phyloP scores from a whole-genome alignment of 2,329 filamentous ascomycete species.

The Pezicula carpinea region DNA sequence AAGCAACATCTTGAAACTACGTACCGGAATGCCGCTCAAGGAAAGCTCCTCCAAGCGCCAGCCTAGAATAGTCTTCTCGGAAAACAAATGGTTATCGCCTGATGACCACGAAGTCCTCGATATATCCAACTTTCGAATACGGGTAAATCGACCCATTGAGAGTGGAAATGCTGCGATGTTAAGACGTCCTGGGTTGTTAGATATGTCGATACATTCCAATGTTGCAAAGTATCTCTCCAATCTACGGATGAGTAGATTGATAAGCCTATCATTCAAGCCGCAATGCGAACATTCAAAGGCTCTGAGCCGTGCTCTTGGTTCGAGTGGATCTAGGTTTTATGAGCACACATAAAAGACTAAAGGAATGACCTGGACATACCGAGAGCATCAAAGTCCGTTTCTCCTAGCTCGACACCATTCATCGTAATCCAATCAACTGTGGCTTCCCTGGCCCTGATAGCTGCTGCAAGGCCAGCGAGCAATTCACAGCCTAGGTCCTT shows the following conservation, averaged over 20 bases:
- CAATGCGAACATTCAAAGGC: slow-evolving; percentile 65
- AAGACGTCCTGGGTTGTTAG: slow-evolving; percentile 60
- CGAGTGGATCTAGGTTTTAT: slow-evolving; percentile 51
- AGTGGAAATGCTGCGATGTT: slow-evolving; percentile 60
- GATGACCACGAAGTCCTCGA: slow-evolving; percentile 61
- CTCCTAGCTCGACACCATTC: slow-evolving; percentile 65
- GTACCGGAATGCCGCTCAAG: slow-evolving; percentile 55
- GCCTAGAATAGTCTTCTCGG: slow-evolving; percentile 58
- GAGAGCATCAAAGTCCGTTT: slow-evolving; percentile 60
- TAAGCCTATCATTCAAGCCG: slow-evolving; percentile 50
- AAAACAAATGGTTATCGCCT: slow-evolving; percentile 57
- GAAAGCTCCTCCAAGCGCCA: slow-evolving; percentile 65
- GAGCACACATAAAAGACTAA: slow-evolving; percentile 22
- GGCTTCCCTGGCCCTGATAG: slow-evolving; percentile 62
- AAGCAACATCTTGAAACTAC: slow-evolving; percentile 3
- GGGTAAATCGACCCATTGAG: slow-evolving; percentile 62
- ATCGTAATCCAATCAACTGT: slow-evolving; percentile 68
- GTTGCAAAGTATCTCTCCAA: slow-evolving; percentile 61
- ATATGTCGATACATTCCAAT: slow-evolving; percentile 62
- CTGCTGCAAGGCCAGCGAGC: slow-evolving; percentile 62
- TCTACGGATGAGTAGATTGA: slow-evolving; percentile 59
- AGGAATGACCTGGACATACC: slow-evolving; percentile 4
- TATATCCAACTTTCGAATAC: slow-evolving; percentile 60
- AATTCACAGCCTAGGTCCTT: slow-evolving; percentile 64
- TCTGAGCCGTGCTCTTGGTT: slow-evolving; percentile 58